A percentile compares a stretch with the other conserved stretches of the same genome.
phyloP scores from a whole-genome alignment of 2,329 filamentous ascomycete genomes.

The Aspergillus versicolor region DNA sequence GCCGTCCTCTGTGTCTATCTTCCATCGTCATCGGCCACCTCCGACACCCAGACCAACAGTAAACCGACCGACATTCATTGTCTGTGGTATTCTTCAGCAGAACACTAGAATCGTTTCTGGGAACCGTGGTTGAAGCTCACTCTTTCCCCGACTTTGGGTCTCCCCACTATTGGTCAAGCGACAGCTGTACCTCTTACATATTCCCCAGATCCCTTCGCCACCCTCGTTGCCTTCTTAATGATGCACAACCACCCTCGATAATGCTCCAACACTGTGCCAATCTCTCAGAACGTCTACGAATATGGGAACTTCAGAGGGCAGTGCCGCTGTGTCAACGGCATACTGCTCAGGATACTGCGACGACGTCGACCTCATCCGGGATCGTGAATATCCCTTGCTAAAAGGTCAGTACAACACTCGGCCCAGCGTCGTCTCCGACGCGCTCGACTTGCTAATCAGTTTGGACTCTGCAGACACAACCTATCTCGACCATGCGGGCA shows the following conservation, averaged over 20 bases:
- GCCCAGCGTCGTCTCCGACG: background rate
- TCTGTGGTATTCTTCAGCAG: background rate
- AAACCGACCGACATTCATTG: background rate
- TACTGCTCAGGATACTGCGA: slow-evolving; percentile 39
- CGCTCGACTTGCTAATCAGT: background rate
- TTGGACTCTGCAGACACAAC: slow-evolving; percentile 56
- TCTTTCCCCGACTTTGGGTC: slow-evolving; percentile 6
- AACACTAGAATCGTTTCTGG: background rate
- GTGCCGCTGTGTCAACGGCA: background rate
- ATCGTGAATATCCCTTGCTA: slow-evolving; percentile 48
- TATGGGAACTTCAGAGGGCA: background rate
- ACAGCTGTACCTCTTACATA: slow-evolving; percentile 2
- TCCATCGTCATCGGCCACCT: slow-evolving; percentile 7
- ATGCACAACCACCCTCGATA: slow-evolving; percentile 2
- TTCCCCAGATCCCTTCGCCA: slow-evolving; percentile 4
- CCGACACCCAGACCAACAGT: slow-evolving; percentile 3
- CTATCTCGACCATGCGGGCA: slow-evolving; percentile 95
- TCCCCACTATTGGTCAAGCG: slow-evolving; percentile 11
- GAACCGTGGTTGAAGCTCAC: background rate
- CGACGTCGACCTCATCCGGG: slow-evolving; percentile 49
- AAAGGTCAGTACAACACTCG: slow-evolving; percentile 29
- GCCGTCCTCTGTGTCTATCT: slow-evolving; percentile 3
- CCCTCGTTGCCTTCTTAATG: background rate
- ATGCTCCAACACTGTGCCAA: background rate
- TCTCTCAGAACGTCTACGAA: background rate